Evolutionary conservation across 73 alveolate genomes (phyloP).

Genomic region (Tetrahymena thermophila): DNA sequence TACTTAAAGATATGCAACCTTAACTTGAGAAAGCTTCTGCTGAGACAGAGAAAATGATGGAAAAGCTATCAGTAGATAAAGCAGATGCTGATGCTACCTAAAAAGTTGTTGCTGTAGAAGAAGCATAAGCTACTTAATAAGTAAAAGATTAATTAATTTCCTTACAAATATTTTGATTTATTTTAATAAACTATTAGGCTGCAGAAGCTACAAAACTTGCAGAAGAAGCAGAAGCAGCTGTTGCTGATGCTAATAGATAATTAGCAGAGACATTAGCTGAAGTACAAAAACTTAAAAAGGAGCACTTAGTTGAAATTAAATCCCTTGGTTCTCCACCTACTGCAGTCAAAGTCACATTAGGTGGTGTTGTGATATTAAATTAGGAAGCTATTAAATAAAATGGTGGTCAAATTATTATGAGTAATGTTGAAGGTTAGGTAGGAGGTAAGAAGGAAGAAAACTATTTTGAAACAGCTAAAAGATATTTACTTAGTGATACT

Average conservation of each 20-base stretch:
- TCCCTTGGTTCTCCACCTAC: constrained; percentile 75
- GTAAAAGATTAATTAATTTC: neutral
- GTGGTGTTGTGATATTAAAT: constrained; percentile 70
- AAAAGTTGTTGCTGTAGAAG: constrained; percentile 72
- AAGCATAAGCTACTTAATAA: constrained; percentile 90
- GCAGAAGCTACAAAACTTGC: constrained; percentile 90
- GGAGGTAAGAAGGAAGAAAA: constrained; percentile 64
- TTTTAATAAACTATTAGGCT: constrained; percentile 44
- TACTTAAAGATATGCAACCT: constrained; percentile 89
- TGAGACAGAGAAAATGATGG: constrained; percentile 87
- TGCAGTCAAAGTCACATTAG: constrained; percentile 80
- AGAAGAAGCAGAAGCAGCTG: constrained; percentile 87
- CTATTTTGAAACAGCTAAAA: constrained; percentile 81
- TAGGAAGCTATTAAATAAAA: constrained; percentile 78
- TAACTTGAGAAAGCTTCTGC: constrained; percentile 88
- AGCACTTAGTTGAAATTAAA: constrained; percentile 82
- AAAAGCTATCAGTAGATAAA: constrained; percentile 79
- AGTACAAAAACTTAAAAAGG: constrained; percentile 75
- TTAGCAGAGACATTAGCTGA: constrained; percentile 85
- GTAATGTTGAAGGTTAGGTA: constrained; percentile 53
- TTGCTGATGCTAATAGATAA: constrained; percentile 86
- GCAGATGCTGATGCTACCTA: constrained; percentile 84
- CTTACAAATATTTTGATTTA: neutral
- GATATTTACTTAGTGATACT: constrained; percentile 62
- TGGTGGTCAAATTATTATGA: constrained; percentile 52